Conservation (phyloP, 2,329 filamentous ascomycete genomes). For the Xylariaceae sp. region DNA sequence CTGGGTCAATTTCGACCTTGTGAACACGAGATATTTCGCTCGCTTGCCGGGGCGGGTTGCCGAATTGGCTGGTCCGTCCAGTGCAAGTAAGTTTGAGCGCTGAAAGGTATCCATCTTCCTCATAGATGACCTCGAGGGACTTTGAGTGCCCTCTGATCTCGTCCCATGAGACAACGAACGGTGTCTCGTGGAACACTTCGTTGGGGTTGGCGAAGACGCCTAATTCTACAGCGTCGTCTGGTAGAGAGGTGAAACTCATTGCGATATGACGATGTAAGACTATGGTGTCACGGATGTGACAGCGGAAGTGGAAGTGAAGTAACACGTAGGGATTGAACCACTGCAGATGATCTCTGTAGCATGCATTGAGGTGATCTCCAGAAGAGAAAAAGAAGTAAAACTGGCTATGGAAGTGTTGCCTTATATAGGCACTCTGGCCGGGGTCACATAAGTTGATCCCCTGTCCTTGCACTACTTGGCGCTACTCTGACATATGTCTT, state of each 20-base stretch:
- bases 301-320: too few species aligned
- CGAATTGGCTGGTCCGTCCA: background rate
- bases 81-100: background rate
- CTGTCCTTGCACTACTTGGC: too few species aligned
- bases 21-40: conserved; percentile 3
- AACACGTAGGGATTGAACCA: too few species aligned
- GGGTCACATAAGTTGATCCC: too few species aligned
- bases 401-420: too few species aligned
- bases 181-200: background rate
- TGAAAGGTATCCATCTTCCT: conserved; percentile 6
- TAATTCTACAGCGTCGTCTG: conserved; percentile 1
- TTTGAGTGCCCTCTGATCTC: background rate
- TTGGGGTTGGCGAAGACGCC: conserved; percentile 2
- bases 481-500: too few species aligned
- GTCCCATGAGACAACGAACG: background rate
- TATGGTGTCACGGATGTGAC: too few species aligned
- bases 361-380: too few species aligned
- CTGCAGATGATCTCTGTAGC: too few species aligned
- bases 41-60: background rate
- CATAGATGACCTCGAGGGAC: background rate
- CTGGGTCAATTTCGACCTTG: background rate
- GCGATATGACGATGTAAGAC: background rate
- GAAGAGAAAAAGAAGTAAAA: too few species aligned
- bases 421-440: too few species aligned
- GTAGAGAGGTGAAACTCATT: conserved; percentile 1